Evolutionary conservation across 1,139 yeast genomes (phyloP).

Genomic region (Hanseniaspora sp.): DNA sequence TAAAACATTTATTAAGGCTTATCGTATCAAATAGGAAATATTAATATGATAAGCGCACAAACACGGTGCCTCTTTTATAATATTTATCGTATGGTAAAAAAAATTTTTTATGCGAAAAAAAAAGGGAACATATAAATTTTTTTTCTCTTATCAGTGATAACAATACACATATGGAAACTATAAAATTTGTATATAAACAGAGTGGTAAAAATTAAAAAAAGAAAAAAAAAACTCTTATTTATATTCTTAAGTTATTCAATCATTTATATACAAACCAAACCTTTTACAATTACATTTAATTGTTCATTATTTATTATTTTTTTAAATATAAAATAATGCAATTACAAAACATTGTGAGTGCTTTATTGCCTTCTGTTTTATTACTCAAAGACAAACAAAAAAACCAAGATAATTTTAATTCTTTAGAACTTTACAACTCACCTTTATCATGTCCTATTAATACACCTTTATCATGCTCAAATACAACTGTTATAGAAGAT

Average conservation of each 20-base stretch:
- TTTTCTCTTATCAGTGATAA: too few relatives aligned
- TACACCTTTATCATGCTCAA: conserved; percentile 56
- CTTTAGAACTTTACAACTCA: conserved; percentile 7
- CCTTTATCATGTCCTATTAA: conserved; percentile 46
- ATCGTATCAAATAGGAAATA: too few relatives aligned
- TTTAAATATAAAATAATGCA: not conserved
- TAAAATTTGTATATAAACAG: not conserved
- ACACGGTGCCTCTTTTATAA: too few relatives aligned
- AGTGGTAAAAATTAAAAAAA: not conserved
- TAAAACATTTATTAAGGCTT: too few relatives aligned
- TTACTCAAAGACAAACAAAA: not conserved
- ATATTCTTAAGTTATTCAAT: too few relatives aligned
- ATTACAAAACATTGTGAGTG: not conserved
- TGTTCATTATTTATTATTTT: not conserved
- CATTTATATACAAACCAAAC: not conserved
- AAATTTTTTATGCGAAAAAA: too few relatives aligned
- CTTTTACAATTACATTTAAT: too few relatives aligned
- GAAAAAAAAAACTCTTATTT: not conserved
- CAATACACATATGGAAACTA: too few relatives aligned
- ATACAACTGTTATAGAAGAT: conserved; percentile 36
- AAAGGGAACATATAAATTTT: too few relatives aligned
- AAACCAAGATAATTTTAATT: not conserved
- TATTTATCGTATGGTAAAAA: too few relatives aligned
- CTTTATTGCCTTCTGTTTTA: not conserved
- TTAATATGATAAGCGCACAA: too few relatives aligned